Evolutionary conservation across 2,329 filamentous ascomycete genomes (phyloP).

Genomic region (Coleophoma eucalyptorum): DNA sequence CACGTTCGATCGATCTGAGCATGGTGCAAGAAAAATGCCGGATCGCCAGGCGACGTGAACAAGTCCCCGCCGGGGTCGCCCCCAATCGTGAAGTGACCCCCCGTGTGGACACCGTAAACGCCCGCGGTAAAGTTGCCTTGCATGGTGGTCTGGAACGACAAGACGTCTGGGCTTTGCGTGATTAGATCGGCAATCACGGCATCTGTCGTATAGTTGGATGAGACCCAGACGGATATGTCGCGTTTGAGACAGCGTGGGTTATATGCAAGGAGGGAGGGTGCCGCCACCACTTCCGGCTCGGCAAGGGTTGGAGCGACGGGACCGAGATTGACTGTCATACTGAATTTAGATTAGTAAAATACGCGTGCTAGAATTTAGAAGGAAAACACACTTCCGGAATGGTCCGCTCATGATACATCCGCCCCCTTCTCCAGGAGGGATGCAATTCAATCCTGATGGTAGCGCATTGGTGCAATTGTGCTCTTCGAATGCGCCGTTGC

Average conservation of each 20-base stretch:
- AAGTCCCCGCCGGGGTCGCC: conserved; percentile 44
- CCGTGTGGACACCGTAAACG: conserved; percentile 33
- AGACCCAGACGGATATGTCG: conserved; percentile 33
- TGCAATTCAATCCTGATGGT: conserved; percentile 18
- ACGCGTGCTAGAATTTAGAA: conserved; percentile 33
- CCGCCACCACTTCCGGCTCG: conserved; percentile 28
- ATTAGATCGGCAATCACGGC: conserved; percentile 34
- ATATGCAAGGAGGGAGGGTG: conserved; percentile 15
- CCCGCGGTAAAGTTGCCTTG: conserved; percentile 33
- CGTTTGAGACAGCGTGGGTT: conserved; percentile 40
- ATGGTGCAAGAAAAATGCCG: conserved; percentile 43
- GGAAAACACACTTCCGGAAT: too few relatives aligned
- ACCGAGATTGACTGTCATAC: conserved; percentile 37
- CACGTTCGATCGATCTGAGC: conserved; percentile 42
- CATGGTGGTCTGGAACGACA: conserved; percentile 41
- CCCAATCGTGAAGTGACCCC: conserved; percentile 37
- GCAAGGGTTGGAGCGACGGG: conserved; percentile 37
- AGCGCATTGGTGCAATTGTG: conserved; percentile 24
- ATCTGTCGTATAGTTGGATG: conserved; percentile 33
- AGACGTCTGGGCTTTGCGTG: conserved; percentile 30
- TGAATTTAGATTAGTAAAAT: conserved; percentile 20
- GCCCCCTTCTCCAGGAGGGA: conserved; percentile 48
- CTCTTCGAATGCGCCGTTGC: conserved; percentile 36
- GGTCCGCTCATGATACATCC: conserved; percentile 45
- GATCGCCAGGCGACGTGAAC: conserved; percentile 39